Evolutionary conservation across 129 eudicot genomes (phyloP).

Genomic region (Deinandra increscens): DNA sequence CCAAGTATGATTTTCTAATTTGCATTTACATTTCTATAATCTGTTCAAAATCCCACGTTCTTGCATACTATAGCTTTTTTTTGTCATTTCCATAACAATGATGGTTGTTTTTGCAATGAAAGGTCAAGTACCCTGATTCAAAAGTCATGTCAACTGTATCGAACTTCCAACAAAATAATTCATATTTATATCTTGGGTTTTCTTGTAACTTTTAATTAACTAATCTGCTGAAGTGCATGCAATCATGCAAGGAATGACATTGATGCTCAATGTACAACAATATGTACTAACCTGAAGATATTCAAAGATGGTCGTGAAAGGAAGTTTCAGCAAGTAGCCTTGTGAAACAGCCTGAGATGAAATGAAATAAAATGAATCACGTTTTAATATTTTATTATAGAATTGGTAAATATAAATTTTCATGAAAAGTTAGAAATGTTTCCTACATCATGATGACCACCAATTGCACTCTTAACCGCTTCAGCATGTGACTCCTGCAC

Average conservation of each 20-base stretch:
- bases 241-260: background rate
- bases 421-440: background rate
- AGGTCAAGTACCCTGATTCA: too few relatives aligned
- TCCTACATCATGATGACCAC: constrained; percentile 57
- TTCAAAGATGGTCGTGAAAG: constrained; percentile 89
- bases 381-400: background rate
- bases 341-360: constrained; percentile 64
- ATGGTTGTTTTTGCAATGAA: too few relatives aligned
- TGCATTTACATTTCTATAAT: too few relatives aligned
- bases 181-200: background rate
- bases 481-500: constrained; percentile 55
- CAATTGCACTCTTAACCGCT: constrained; percentile 58
- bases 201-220: background rate
- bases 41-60: too few relatives aligned
- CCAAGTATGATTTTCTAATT: too few relatives aligned
- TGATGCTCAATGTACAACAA: background rate
- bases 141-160: background rate
- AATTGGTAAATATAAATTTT: background rate
- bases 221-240: background rate
- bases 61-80: too few relatives aligned
- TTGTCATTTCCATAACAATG: too few relatives aligned
- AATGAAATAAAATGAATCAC: constrained; percentile 8
- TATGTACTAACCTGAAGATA: constrained; percentile 77
- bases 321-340: constrained; percentile 74
- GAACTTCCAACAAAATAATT: background rate